Base-by-base conservation (phyloP, 2,329 filamentous ascomycete species). In the Elsinoe australis region DNA sequence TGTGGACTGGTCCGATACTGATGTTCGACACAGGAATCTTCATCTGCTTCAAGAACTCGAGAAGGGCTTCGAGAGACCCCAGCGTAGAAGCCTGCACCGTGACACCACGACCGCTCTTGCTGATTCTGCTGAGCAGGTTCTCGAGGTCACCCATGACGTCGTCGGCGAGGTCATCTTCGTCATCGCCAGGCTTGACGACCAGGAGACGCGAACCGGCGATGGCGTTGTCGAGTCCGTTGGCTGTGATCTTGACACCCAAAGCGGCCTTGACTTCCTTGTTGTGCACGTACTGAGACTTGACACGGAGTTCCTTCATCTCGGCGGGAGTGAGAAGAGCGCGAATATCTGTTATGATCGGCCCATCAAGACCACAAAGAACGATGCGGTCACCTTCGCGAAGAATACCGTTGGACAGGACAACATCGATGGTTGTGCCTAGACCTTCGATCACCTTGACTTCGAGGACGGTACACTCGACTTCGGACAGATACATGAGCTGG, bases 371-470 rank as follows among this genome's bases (percentile, higher is more conserved):
- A 63, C 92, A 98, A 35, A 98, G 71, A 4, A 96, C 87, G 60
- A 98, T 87, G 29, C 88, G 83, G 67, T 98, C 92, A 54, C 92
- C 92, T 71, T 98, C 92, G 53, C 82, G 80, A 39, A 98, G 75
- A 51, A 95, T 83, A 79, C 92, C 92, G 70, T 98, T 98, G 51
- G 87, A 94, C 47, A 98, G 71, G 58, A 98, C 84, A 54, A 98
- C 90, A 64, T 98, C 92, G 59, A 98, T 96, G 36, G 92, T 98
- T 67, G 95, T 98, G 64, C 92, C 92, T 55, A 98, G 88, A 69
- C 92, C 94, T 67, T 98, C 92, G 54, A 98, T 95, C 41, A 94
- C 87, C 79, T 98, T 98, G 67, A 98, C 92, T 72, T 98, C 92
- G 33, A 98, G 82, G 42, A 98, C 90, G 5, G 92, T 98, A 66